Evolutionary conservation across 176 grass and related monocot species (phyloP).

Genomic region (Calamus simplicifolius): DNA sequence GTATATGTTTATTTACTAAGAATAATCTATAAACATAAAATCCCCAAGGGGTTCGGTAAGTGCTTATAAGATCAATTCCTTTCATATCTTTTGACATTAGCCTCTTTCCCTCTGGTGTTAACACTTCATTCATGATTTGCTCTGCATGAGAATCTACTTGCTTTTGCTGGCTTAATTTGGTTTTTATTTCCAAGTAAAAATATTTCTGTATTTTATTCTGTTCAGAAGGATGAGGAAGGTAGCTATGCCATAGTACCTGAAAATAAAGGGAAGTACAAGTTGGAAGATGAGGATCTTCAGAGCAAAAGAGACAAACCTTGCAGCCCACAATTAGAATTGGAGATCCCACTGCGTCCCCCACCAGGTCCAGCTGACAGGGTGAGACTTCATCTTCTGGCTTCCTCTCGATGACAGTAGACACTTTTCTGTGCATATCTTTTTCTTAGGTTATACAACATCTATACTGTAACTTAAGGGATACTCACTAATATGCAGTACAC

Average conservation of each 20-base stretch:
- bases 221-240: conserved; percentile 65
- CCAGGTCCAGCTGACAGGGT: conserved; percentile 68
- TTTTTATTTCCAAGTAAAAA: neutral
- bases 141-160: neutral
- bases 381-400: conserved; percentile 16
- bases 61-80: too few species aligned
- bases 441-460: neutral
- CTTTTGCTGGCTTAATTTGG: neutral
- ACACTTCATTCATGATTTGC: too few species aligned
- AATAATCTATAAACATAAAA: too few species aligned
- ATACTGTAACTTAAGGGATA: too few species aligned
- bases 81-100: too few species aligned
- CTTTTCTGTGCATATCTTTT: neutral
- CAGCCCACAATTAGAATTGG: conserved; percentile 71
- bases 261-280: conserved; percentile 59
- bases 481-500: too few species aligned
- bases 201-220: conserved; percentile 9
- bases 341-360: conserved; percentile 48
- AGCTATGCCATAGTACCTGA: conserved; percentile 61
- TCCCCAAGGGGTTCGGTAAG: too few species aligned
- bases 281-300: conserved; percentile 64
- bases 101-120: too few species aligned
- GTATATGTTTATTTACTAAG: too few species aligned
- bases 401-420: conserved; percentile 6
- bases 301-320: conserved; percentile 74